Conservation (phyloP, 2,329 filamentous ascomycete species). For the Sclerotinia borealis region DNA sequence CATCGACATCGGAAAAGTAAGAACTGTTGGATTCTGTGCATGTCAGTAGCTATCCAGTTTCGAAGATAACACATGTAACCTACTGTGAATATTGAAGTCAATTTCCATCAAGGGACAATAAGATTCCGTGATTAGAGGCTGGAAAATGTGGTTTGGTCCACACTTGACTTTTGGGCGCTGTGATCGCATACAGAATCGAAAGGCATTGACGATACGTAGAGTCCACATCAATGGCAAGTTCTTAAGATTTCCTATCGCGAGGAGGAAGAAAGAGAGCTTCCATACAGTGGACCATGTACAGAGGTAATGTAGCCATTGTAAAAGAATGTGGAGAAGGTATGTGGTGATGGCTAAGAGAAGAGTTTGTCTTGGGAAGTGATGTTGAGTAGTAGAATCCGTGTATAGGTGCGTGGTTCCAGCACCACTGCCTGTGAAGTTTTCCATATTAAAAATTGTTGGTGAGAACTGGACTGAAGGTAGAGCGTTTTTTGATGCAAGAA, state of each 20-base stretch:
- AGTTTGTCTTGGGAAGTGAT: background rate
- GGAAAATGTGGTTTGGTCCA: conserved; percentile 52
- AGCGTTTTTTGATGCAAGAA: background rate
- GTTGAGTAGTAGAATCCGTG: background rate
- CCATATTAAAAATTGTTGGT: background rate
- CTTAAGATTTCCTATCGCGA: conserved; percentile 50
- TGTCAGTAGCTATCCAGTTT: background rate
- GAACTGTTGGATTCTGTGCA: conserved; percentile 55
- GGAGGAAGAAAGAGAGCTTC: conserved; percentile 28
- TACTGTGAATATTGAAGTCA: conserved; percentile 65
- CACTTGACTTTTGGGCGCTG: conserved; percentile 37
- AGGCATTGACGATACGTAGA: conserved; percentile 42
- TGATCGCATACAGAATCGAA: conserved; percentile 40
- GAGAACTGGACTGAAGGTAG: background rate
- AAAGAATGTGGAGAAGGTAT: background rate
- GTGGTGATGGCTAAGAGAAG: background rate
- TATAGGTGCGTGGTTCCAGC: background rate
- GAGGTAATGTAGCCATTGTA: background rate
- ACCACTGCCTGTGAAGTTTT: background rate
- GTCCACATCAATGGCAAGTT: conserved; percentile 57
- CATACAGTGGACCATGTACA: background rate
- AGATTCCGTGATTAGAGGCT: conserved; percentile 54
- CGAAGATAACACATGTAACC: background rate
- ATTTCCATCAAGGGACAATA: conserved; percentile 57
- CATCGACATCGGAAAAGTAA: conserved; percentile 65